Evolutionary conservation across 331 rosid species (phyloP).

Genomic region (Acacia pycnantha): DNA sequence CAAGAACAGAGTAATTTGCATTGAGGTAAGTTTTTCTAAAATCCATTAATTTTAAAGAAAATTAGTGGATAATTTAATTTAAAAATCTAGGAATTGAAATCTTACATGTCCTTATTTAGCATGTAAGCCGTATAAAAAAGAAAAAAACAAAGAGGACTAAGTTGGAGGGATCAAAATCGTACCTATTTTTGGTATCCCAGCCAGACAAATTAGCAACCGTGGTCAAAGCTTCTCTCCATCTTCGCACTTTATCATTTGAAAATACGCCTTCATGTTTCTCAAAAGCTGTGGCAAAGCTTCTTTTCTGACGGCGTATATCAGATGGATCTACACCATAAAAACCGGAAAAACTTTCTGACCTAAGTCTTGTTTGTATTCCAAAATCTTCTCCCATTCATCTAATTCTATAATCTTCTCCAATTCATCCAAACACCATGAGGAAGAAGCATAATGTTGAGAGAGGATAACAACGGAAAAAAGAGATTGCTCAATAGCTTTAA

Average conservation of each 20-base stretch:
- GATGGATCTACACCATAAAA: background rate
- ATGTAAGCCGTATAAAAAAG: background rate
- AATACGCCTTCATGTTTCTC: background rate
- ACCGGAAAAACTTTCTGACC: background rate
- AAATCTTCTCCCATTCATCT: background rate
- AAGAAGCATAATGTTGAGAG: background rate
- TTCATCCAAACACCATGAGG: background rate
- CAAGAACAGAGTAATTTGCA: background rate
- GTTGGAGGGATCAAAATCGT: background rate
- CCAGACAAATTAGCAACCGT: background rate
- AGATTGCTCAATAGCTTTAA: background rate
- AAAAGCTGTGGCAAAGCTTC: background rate
- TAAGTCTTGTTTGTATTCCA: too few species aligned
- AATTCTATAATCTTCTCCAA: background rate
- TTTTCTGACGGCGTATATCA: background rate
- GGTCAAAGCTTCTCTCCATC: background rate
- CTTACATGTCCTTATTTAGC: background rate
- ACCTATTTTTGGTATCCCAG: background rate
- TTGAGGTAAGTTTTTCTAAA: background rate
- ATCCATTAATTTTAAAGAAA: background rate
- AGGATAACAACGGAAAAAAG: background rate
- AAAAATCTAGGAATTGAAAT: background rate
- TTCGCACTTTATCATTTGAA: background rate
- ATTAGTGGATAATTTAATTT: too few species aligned
- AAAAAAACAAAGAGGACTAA: fast-evolving